A percentile compares a stretch with the other conserved stretches of the same genome.
These are phyloP conservation scores for Mycena floridula DNA, from an alignment of 768 basidiomycete species.

Conservation along the genomic window DNA sequence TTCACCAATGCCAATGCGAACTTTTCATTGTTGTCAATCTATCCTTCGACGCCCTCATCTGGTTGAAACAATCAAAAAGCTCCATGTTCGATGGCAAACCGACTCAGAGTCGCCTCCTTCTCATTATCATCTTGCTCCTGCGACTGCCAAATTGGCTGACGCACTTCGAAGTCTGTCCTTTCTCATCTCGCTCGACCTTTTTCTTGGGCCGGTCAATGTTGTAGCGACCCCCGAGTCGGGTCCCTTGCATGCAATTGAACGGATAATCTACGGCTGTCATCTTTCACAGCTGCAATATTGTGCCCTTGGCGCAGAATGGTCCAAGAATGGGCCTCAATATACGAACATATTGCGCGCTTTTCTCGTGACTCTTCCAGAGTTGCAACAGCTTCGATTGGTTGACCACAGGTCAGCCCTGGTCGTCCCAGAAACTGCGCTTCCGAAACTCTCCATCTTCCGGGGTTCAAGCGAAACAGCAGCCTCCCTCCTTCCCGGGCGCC, in stretches of 20 bases:
- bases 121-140: constrained; percentile 24
- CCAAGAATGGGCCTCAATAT: constrained; percentile 36
- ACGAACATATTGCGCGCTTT: constrained; percentile 33
- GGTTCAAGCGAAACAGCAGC: constrained; percentile 57
- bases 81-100: constrained; percentile 52
- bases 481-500: constrained; percentile 52
- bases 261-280: constrained; percentile 29
- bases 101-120: constrained; percentile 22
- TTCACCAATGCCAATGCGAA: constrained; percentile 34
- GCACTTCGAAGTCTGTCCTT: constrained; percentile 28
- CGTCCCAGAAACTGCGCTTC: constrained; percentile 38
- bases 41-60: constrained; percentile 42
- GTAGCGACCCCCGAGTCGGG: constrained; percentile 8
- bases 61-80: constrained; percentile 33
- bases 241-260: constrained; percentile 39
- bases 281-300: constrained; percentile 35
- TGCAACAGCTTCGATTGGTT: constrained; percentile 42
- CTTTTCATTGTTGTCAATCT: constrained; percentile 47
- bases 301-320: constrained; percentile 40
- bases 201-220: constrained; percentile 40
- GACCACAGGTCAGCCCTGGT: constrained; percentile 37
- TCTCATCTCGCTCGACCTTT: constrained; percentile 53
- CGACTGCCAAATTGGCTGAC: constrained; percentile 33
- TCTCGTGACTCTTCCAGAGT: constrained; percentile 31
- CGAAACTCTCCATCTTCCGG: constrained; percentile 47